phyloP scores from a whole-genome alignment of 148 eudicot species.

The Camellia japonica region DNA sequence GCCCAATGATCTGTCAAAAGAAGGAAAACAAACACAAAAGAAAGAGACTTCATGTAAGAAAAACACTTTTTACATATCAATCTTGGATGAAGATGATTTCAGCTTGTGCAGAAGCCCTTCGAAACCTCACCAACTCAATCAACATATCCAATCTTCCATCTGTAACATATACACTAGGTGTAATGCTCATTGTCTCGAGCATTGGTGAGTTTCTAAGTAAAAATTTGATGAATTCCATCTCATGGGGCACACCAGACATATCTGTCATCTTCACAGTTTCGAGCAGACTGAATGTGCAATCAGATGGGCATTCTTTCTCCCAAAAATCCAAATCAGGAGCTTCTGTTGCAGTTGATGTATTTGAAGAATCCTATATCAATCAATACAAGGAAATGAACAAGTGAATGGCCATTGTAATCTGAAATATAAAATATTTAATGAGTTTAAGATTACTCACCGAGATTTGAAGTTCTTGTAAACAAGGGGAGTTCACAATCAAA shows the following conservation, averaged over 20 bases:
- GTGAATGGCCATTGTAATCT: neutral
- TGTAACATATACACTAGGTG: slow-evolving; percentile 53
- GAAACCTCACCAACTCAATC: slow-evolving; percentile 65
- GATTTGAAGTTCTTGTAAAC: slow-evolving; percentile 74
- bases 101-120: slow-evolving; percentile 82
- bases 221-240: slow-evolving; percentile 74
- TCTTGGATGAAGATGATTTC: slow-evolving; percentile 57
- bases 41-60: neutral
- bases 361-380: slow-evolving; percentile 63
- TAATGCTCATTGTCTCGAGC: slow-evolving; percentile 56
- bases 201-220: slow-evolving; percentile 62
- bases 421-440: neutral
- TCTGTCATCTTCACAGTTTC: slow-evolving; percentile 71
- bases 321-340: slow-evolving; percentile 60
- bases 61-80: slow-evolving; percentile 12
- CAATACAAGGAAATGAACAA: neutral
- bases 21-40: neutral
- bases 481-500: slow-evolving; percentile 74
- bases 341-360: slow-evolving; percentile 42
- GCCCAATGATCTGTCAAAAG: too few species aligned
- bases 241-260: slow-evolving; percentile 67
- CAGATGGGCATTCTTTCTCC: slow-evolving; percentile 49
- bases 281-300: slow-evolving; percentile 50
- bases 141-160: slow-evolving; percentile 60
- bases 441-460: slow-evolving; percentile 54